phyloP scores from a whole-genome alignment of 2,329 filamentous ascomycete species.

The Epichloe gansuensis region DNA sequence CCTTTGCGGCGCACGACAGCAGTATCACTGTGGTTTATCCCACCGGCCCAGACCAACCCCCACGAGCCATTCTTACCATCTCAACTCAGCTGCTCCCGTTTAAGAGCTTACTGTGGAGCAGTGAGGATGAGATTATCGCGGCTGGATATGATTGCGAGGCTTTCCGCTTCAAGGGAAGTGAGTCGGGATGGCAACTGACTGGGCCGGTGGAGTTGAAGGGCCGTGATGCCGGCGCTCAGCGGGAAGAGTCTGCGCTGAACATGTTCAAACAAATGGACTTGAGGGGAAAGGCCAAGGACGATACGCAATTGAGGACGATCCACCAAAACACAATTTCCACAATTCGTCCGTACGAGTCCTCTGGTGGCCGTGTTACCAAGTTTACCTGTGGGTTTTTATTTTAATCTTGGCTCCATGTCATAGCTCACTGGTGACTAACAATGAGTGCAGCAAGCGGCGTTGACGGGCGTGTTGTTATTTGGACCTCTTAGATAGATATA shows the following conservation, averaged over 20 bases:
- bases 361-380: conserved; percentile 53
- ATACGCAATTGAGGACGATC: conserved; percentile 87
- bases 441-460: conserved; percentile 57
- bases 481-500: conserved; percentile 43
- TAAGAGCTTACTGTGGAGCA: conserved; percentile 83
- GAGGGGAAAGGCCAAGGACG: conserved; percentile 82
- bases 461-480: conserved; percentile 72
- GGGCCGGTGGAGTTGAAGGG: conserved; percentile 71
- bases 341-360: conserved; percentile 61
- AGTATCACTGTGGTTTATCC: conserved; percentile 96
- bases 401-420: background rate
- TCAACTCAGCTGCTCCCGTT: conserved; percentile 86
- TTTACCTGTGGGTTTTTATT: conserved; percentile 67
- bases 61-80: conserved; percentile 79
- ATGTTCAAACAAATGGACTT: conserved; percentile 99
- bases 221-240: conserved; percentile 45
- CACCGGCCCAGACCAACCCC: conserved; percentile 78
- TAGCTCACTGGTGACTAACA: conserved; percentile 15
- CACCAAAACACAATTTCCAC: conserved; percentile 95
- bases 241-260: conserved; percentile 88
- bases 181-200: conserved; percentile 70
- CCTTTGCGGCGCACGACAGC: conserved; percentile 90
- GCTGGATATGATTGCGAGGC: conserved; percentile 86
- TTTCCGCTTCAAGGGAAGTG: conserved; percentile 73
- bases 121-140: conserved; percentile 85